Evolutionary conservation across 805 yeast genomes (phyloP), one percentile per base, ranked within the genome.

Genomic region (Komagataella populi): DNA sequence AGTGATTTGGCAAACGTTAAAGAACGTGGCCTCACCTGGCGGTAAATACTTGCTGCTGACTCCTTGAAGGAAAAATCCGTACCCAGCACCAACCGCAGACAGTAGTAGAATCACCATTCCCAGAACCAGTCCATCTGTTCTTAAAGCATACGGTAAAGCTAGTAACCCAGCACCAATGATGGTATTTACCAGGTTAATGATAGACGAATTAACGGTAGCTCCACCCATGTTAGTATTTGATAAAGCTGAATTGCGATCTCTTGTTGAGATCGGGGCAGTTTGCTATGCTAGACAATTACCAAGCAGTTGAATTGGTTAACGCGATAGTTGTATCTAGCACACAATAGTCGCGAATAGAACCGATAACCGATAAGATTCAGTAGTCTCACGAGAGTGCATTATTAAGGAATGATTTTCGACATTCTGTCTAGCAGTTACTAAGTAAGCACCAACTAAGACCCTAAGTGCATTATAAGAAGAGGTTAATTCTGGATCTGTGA

Each of bases 91-190:
- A 4, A 73, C 46, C 1, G 87, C 88, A 1, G 88, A 87, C 46
- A 83, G 52, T 1, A 82, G 17, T 7, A 84, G 71, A 43, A 86
- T 69, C 2, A 70, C 46, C 0, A 72, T 56, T 2, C 93, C 93
- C 23, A 80, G 66, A 7, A 78, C 51, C 2, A 84, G 60, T 5
- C 90, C 88, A 61, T 84, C 87, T 23, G 83, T 74, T 51, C 74
- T 72, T 65, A 83, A 80, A 1, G 88, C 86, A 54, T 72, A 80
- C 0, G 93, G 90, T 68, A 85, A 77, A 12, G 90, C 87, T 22
- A 85, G 71, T 46, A 84, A 70, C 1, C 95, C 95, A 0, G 93
- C 88, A 6, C 95, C 95, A 10, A 86, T 74, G 51, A 86, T 83
- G 23, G 93, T 85, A 67, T 86, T 86, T 51, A 83, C 74, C 44